These are phyloP conservation scores for Xylaria sp. DNA, from an alignment of 2,329 filamentous ascomycete species.

Conservation along the genomic window DNA sequence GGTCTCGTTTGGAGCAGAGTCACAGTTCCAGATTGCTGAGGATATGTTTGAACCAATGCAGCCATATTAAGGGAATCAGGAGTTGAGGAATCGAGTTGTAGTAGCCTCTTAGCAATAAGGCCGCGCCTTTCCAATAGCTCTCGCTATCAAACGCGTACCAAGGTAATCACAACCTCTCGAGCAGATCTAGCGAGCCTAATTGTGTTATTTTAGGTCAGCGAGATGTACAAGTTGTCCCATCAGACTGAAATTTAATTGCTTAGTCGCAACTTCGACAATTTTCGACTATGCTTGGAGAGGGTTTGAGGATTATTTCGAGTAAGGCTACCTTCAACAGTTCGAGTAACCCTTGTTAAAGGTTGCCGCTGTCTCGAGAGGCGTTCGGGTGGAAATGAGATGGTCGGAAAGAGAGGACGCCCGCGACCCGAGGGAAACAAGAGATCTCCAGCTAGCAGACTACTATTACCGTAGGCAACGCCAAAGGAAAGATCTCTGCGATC, in stretches of 20 bases:
- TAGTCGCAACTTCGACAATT: neutral
- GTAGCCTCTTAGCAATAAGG: constrained; percentile 37
- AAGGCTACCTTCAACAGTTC: constrained; percentile 30
- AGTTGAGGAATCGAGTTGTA: constrained; percentile 31
- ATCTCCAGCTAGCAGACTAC: constrained; percentile 55
- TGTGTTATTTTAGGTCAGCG: constrained; percentile 17
- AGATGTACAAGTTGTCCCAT: constrained; percentile 2
- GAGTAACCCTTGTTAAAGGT: constrained; percentile 13
- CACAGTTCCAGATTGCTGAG: constrained; percentile 77
- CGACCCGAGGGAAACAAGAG: constrained; percentile 60
- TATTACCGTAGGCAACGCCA: constrained; percentile 57
- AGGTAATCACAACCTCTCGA: constrained; percentile 16
- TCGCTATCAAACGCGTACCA: constrained; percentile 21
- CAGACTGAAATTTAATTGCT: neutral
- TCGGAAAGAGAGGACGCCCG: constrained; percentile 63
- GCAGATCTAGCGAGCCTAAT: constrained; percentile 20
- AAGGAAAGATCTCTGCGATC: constrained; percentile 45
- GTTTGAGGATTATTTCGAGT: neutral
- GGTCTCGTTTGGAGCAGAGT: constrained; percentile 81
- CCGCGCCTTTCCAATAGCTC: constrained; percentile 32
- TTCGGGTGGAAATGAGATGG: constrained; percentile 17
- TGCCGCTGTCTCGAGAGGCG: constrained; percentile 17
- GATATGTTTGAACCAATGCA: constrained; percentile 83
- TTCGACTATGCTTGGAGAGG: neutral
- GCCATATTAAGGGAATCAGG: constrained; percentile 68